These are phyloP conservation scores for Globisporangium cederbergense DNA, from an alignment of 352 stramenopile species.

Conservation along the genomic window DNA sequence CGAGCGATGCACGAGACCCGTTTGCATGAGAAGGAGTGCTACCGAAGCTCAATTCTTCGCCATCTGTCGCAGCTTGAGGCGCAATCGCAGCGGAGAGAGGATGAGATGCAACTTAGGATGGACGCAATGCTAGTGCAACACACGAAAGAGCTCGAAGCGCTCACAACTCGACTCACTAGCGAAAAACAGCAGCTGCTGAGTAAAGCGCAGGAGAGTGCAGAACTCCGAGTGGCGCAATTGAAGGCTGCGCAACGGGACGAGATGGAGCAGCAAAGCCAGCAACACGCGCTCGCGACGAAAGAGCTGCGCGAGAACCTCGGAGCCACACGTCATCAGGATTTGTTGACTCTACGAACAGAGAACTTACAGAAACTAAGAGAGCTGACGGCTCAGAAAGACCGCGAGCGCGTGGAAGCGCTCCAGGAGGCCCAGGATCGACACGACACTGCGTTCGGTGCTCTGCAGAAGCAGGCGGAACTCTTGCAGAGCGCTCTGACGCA, in stretches of 20 bases:
- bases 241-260: conserved; percentile 14
- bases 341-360: conserved; percentile 31
- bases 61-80: neutral
- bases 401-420: conserved; percentile 26
- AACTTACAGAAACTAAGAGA: conserved; percentile 30
- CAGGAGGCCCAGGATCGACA: conserved; percentile 26
- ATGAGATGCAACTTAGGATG: conserved; percentile 7
- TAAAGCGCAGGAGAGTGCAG: neutral
- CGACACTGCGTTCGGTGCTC: conserved; percentile 20
- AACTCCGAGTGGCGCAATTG: conserved; percentile 5
- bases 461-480: conserved; percentile 25
- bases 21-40: conserved; percentile 8
- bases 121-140: conserved; percentile 13
- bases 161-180: conserved; percentile 2
- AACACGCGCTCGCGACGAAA: conserved; percentile 25
- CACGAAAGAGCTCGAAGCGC: conserved; percentile 14
- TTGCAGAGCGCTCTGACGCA: conserved; percentile 25
- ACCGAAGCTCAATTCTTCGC: conserved; percentile 8
- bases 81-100: neutral
- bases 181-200: conserved; percentile 14
- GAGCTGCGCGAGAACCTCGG: conserved; percentile 26
- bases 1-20: conserved; percentile 21
- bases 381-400: conserved; percentile 36
- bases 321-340: conserved; percentile 23
- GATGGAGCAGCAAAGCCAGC: conserved; percentile 16